Percentiles rank a stretch among this genome's conserved stretches.
These are phyloP conservation scores for Ustilago xerochloae DNA, from an alignment of 1,284 basidiomycete species.

Conservation along the genomic window DNA sequence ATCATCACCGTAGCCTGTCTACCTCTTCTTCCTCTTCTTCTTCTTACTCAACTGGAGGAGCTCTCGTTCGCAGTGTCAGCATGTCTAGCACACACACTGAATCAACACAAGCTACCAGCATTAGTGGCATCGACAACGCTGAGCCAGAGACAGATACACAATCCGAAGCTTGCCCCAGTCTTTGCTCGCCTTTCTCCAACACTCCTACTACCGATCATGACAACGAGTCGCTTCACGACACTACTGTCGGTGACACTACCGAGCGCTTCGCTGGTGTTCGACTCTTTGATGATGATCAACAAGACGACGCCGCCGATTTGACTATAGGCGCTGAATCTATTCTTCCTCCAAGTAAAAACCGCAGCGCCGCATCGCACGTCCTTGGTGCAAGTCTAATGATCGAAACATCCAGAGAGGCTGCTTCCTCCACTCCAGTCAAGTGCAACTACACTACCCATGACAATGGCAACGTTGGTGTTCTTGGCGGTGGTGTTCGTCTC, in stretches of 20 bases:
- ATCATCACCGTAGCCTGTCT: slow-evolving; percentile 26
- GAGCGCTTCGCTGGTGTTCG: slow-evolving; percentile 35
- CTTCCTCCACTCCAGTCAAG: slow-evolving; percentile 28
- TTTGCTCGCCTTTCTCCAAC: slow-evolving; percentile 34
- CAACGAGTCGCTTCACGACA: slow-evolving; percentile 27
- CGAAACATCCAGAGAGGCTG: slow-evolving; percentile 1
- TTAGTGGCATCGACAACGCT: slow-evolving; percentile 5
- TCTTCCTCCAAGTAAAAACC: slow-evolving; percentile 17
- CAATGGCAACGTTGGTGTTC: slow-evolving; percentile 61
- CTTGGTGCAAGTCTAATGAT: not conserved
- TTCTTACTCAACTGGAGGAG: slow-evolving; percentile 6
- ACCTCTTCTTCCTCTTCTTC: slow-evolving; percentile 24
- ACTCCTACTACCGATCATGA: slow-evolving; percentile 16
- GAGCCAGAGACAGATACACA: slow-evolving; percentile 7
- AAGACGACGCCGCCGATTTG: slow-evolving; percentile 35
- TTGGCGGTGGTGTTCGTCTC: slow-evolving; percentile 58
- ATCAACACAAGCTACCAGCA: slow-evolving; percentile 43
- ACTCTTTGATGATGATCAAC: slow-evolving; percentile 29
- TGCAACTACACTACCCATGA: slow-evolving; percentile 59
- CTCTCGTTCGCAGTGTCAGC: slow-evolving; percentile 37
- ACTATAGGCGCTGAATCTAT: slow-evolving; percentile 33
- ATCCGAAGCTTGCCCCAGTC: slow-evolving; percentile 40
- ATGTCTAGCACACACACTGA: slow-evolving; percentile 30
- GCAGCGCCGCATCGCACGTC: not conserved
- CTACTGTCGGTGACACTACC: slow-evolving; percentile 28